phyloP scores from a whole-genome alignment of 768 basidiomycete species.

The Hypsizygus marmoreus region DNA sequence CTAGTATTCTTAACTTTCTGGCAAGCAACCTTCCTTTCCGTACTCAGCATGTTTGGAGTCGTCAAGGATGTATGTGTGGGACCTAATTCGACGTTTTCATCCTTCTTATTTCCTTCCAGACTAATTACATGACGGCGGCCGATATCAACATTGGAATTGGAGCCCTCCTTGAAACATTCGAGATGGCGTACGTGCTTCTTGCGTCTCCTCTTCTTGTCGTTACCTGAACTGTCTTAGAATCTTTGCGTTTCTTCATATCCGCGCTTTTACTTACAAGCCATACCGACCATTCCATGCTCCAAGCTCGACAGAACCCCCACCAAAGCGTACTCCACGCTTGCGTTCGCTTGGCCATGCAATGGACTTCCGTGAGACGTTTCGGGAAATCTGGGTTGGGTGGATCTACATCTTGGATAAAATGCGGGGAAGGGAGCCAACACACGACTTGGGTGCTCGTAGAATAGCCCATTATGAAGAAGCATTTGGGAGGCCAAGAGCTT shows the following conservation, averaged over 20 bases:
- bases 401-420: conserved; percentile 59
- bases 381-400: conserved; percentile 59
- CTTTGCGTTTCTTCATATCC: conserved; percentile 71
- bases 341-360: conserved; percentile 64
- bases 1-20: conserved; percentile 76
- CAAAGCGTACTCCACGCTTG: conserved; percentile 51
- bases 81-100: not conserved
- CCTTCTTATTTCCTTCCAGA: conserved; percentile 31
- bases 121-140: conserved; percentile 69
- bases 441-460: conserved; percentile 43
- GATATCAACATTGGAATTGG: conserved; percentile 74
- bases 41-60: conserved; percentile 57
- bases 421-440: conserved; percentile 56
- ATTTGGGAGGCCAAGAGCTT: conserved; percentile 41
- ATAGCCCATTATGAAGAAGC: conserved; percentile 44
- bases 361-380: conserved; percentile 69
- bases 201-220: conserved; percentile 4
- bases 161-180: conserved; percentile 68
- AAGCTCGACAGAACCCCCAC: conserved; percentile 29
- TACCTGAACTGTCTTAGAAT: conserved; percentile 39
- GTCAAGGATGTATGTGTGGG: conserved; percentile 59
- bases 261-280: conserved; percentile 69
- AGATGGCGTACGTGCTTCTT: conserved; percentile 62
- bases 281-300: conserved; percentile 43
- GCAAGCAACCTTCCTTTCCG: conserved; percentile 64